Base-by-base conservation (phyloP, 106 monocot species). In the Alisma plantagoaquatica region DNA sequence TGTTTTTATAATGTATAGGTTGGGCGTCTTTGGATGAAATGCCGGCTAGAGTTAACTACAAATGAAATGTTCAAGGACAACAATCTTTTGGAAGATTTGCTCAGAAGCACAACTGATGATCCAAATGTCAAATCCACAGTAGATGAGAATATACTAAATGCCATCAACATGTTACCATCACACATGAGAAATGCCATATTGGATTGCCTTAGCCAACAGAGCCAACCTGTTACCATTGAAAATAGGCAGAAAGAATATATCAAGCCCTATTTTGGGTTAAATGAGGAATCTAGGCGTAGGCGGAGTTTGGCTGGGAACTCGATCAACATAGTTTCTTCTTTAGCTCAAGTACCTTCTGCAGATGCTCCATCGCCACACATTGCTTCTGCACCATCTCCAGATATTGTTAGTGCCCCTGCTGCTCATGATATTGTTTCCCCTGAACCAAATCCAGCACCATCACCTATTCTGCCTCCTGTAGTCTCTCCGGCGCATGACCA, bases 321-420 rank as follows among this genome's bases (percentile, higher is more conserved):
- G n/a, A n/a, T n/a, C n/a, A n/a, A n/a, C n/a, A n/a, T n/a, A n/a
- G n/a, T n/a, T n/a, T n/a, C n/a, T n/a, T n/a, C n/a, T n/a, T n/a
- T n/a, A n/a, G n/a, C n/a, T n/a, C n/a, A n/a, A n/a, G n/a, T n/a
- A n/a, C n/a, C n/a, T n/a, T n/a, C n/a, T n/a, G n/a, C n/a, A n/a
- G 33, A 46, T 72, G 19, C 62, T 49, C 25, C 44, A 29, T 71
- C 67, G 60, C 56, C 67, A 49, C 24, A 71, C 44, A 29, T 81
- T 7, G 71, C 58, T 23, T 58, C 42, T 71, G 54, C 54, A 60
- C 9, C 51, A 46, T 22, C 31, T 53, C 32, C 25, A 0, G 6
- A 42, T 8, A 7, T 27, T 2, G 58, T 46, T 56, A 17, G 29
- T 10, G 11, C 32, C 1, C 25, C 25, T 5, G 55, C 57, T 24